phyloP scores from a whole-genome alignment of 805 yeast genomes.

The Deakozyma indianensis region DNA sequence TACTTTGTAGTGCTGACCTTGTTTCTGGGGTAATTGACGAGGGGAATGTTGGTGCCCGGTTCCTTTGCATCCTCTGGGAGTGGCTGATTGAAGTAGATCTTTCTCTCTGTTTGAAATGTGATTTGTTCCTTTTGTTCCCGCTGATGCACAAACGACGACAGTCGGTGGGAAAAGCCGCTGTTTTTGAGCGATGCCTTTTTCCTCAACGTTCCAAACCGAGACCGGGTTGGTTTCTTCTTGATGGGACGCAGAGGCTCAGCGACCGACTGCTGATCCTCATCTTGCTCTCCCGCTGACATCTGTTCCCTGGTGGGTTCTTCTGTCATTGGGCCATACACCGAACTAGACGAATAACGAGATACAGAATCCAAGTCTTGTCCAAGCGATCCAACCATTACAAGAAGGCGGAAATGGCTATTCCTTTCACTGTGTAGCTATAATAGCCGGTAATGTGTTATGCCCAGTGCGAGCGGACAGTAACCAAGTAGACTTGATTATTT shows the following conservation, averaged over 20 bases:
- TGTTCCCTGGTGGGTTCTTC: background rate
- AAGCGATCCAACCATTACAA: background rate
- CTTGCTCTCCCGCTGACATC: background rate
- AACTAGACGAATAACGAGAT: background rate
- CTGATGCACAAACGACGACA: background rate
- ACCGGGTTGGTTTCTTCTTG: background rate
- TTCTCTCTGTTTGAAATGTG: conserved; percentile 16
- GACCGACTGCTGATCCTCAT: background rate
- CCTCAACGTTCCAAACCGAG: background rate
- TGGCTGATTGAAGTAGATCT: conserved; percentile 34
- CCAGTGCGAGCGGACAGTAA: too few species aligned
- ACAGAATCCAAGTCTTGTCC: background rate
- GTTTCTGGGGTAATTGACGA: conserved; percentile 59
- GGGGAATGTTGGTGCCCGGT: conserved; percentile 51
- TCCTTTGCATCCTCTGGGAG: conserved; percentile 32
- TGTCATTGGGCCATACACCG: background rate
- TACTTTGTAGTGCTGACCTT: conserved; percentile 92
- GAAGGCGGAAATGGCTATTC: background rate
- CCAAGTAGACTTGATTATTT: too few species aligned
- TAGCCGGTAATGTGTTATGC: too few species aligned
- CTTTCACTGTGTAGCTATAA: too few species aligned
- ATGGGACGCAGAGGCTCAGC: background rate
- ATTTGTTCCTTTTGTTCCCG: background rate
- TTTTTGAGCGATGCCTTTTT: conserved; percentile 1
- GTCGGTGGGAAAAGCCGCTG: background rate